Percentiles rank a stretch among this genome's conserved stretches.
Conservation (phyloP, 2,329 filamentous ascomycete species). For the Myriosclerotinia curreyana region DNA sequence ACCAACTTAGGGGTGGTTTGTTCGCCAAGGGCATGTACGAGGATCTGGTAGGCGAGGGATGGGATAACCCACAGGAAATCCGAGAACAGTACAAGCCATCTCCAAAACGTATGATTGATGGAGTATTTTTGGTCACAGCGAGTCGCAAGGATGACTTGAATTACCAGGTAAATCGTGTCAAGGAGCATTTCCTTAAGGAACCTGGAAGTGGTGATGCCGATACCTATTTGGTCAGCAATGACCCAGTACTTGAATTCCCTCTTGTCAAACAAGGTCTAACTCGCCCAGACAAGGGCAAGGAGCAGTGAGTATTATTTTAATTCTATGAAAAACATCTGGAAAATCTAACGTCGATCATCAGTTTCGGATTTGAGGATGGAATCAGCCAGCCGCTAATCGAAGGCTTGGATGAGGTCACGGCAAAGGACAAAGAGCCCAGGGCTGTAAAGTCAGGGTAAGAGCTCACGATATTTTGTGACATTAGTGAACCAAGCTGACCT, state of each 20-base stretch:
- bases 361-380: slow-evolving; percentile 46
- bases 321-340: neutral
- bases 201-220: neutral
- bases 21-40: slow-evolving; percentile 10
- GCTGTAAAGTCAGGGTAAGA: slow-evolving; percentile 33
- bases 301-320: neutral
- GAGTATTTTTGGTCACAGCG: slow-evolving; percentile 10
- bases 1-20: slow-evolving; percentile 10
- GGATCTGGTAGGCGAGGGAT: slow-evolving; percentile 5
- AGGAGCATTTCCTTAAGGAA: slow-evolving; percentile 7
- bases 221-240: neutral
- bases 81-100: slow-evolving; percentile 7
- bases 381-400: slow-evolving; percentile 43
- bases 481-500: neutral
- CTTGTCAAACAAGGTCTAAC: neutral
- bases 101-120: slow-evolving; percentile 1
- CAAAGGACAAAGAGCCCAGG: slow-evolving; percentile 37
- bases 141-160: neutral
- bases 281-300: slow-evolving; percentile 11
- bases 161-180: neutral
- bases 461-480: neutral
- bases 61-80: slow-evolving; percentile 11
- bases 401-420: slow-evolving; percentile 39
- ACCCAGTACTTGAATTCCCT: neutral
- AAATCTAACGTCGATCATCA: slow-evolving; percentile 20